Conservation (phyloP, 2,329 filamentous ascomycete species). For the Periconia macrospinosa region DNA sequence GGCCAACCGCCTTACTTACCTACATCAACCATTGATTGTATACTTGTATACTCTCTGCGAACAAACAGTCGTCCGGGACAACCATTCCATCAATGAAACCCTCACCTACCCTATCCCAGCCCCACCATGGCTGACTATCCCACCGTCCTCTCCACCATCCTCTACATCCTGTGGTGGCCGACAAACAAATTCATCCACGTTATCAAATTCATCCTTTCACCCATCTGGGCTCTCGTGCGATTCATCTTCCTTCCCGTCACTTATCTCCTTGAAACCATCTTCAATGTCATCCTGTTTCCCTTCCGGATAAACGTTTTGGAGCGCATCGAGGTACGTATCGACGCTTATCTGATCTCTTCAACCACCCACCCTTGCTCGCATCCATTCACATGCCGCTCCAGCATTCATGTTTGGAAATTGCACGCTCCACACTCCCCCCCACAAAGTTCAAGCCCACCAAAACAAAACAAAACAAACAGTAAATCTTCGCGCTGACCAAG, state of each 20-base stretch:
- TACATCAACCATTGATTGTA: too few relatives aligned
- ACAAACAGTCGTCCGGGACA: too few relatives aligned
- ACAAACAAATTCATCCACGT: conserved; percentile 42
- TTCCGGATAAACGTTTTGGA: conserved; percentile 50
- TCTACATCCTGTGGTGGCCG: conserved; percentile 43
- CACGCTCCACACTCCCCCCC: neutral
- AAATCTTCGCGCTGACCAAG: too few relatives aligned
- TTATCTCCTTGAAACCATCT: conserved; percentile 47
- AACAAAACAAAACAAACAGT: conserved; percentile 23
- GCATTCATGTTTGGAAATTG: neutral
- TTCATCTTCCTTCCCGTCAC: conserved; percentile 56
- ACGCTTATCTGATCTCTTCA: neutral
- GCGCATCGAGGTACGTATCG: conserved; percentile 57
- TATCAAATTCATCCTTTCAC: conserved; percentile 47
- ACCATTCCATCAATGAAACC: too few relatives aligned
- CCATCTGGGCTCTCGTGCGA: conserved; percentile 51
- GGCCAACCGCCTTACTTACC: too few relatives aligned
- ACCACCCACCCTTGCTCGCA: neutral
- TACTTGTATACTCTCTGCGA: too few relatives aligned
- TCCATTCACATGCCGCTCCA: neutral
- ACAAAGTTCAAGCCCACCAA: neutral
- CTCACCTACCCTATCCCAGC: too few relatives aligned
- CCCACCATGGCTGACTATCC: conserved; percentile 33
- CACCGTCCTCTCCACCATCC: conserved; percentile 28
- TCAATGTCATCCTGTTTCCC: conserved; percentile 51